These are phyloP conservation scores for Pleurotus pulmonarius DNA, from an alignment of 768 basidiomycete species.

Conservation along the genomic window DNA sequence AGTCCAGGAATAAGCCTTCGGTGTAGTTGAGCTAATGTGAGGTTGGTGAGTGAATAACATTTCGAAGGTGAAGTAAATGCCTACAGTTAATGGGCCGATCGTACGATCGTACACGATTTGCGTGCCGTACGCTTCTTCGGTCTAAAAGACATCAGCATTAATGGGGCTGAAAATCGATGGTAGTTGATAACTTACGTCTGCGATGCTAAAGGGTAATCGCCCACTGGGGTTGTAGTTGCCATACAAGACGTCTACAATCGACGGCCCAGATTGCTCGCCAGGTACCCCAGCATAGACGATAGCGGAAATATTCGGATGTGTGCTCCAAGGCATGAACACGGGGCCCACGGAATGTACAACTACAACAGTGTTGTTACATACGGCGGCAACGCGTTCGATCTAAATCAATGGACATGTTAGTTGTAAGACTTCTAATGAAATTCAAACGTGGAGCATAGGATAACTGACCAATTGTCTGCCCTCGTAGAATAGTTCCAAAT, in stretches of 20 bases:
- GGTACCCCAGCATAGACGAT: slow-evolving; percentile 64
- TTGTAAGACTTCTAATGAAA: slow-evolving; percentile 47
- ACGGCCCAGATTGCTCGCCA: slow-evolving; percentile 67
- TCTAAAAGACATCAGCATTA: background rate
- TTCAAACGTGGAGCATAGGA: no score
- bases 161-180: background rate
- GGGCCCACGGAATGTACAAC: slow-evolving; percentile 62
- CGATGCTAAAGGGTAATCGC: slow-evolving; percentile 72
- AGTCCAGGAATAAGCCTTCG: slow-evolving; percentile 32
- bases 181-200: slow-evolving; percentile 28
- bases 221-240: slow-evolving; percentile 63
- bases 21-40: background rate
- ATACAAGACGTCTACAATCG: slow-evolving; percentile 66
- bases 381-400: background rate
- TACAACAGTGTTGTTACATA: slow-evolving; percentile 61
- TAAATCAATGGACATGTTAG: background rate
- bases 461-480: slow-evolving; percentile 69
- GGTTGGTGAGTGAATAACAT: background rate
- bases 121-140: background rate
- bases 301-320: slow-evolving; percentile 68
- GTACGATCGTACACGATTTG: background rate
- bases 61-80: slow-evolving; percentile 3
- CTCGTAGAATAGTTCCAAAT: slow-evolving; percentile 69
- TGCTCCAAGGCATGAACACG: slow-evolving; percentile 60
- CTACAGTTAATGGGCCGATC: slow-evolving; percentile 14